Percentiles rank a stretch among this genome's conserved stretches.
phyloP scores from a whole-genome alignment of 1,284 basidiomycete genomes.

The Trichosporon sp. region DNA sequence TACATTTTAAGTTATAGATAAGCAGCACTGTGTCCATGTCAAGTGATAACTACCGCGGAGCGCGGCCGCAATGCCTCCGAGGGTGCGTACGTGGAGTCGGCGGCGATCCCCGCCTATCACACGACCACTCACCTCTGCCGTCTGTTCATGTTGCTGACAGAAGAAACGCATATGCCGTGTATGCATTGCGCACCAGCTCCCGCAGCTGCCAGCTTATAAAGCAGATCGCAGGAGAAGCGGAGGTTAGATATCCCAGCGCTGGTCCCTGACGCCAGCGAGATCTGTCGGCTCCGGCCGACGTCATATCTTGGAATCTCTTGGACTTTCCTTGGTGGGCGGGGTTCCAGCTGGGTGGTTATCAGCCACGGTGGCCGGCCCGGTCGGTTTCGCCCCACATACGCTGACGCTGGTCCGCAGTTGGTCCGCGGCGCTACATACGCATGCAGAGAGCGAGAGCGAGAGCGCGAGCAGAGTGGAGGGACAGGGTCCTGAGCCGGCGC shows the following conservation, averaged over 20 bases:
- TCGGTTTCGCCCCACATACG: too few species aligned
- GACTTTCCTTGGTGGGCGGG: not conserved
- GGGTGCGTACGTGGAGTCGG: not conserved
- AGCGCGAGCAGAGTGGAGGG: not conserved
- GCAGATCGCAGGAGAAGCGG: not conserved
- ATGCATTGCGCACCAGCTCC: too few species aligned
- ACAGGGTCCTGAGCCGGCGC: not conserved
- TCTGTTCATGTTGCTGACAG: too few species aligned
- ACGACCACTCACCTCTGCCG: not conserved
- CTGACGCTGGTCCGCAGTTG: not conserved
- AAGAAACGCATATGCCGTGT: too few species aligned
- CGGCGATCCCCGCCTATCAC: not conserved
- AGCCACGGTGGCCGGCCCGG: too few species aligned
- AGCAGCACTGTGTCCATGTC: not conserved
- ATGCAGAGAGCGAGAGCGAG: not conserved
- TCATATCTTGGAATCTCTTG: not conserved
- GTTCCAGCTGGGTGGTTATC: not conserved
- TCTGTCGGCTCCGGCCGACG: not conserved
- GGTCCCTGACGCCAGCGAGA: not conserved
- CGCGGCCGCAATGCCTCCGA: not conserved
- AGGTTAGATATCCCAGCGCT: not conserved
- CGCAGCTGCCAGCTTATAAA: not conserved
- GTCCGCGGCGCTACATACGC: not conserved
- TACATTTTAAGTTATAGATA: conserved; percentile 1
- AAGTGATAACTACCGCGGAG: not conserved